Base-by-base conservation (phyloP, 768 basidiomycete species). In the Suillus cothurnatus region DNA sequence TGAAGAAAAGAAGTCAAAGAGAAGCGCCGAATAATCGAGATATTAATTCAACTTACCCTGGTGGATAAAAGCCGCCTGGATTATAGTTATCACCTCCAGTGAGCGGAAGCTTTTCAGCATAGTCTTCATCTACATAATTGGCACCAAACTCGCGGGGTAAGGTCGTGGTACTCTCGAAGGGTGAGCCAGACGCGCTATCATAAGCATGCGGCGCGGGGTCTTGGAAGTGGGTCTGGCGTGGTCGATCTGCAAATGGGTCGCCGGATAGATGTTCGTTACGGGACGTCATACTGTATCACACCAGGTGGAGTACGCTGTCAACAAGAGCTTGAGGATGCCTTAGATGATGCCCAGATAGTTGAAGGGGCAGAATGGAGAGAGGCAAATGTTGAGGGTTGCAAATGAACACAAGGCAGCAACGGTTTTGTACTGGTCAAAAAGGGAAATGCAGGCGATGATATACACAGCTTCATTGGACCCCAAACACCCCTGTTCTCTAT, bases 231-330 rank as follows among this genome's bases (percentile, higher is more conserved):
- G 85, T 79, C 61, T 82, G 85, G 62, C 82, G 86, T 63, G 86
- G 83, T 26, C 86, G 82, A 79, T 93, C 91, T 58, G 87, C 81
- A 74, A 93, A 94, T 7, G 93, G 93, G 74, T 94, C 90, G 36
- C 78, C 80, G 61, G 53, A 32, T n/a, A 82, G 82, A 21, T 72
- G 76, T 65, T 76, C 76, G 56, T 74, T 76, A 62, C 77, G 73
- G 17, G 71, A 73, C 50, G 77, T 68, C 76, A 77, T 77, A 43
- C 15, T 56, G 59, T 26, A 32, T 52, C 36, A 53, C 61, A 65
- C 26, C 57, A 23, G 52, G 28, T 23, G 26, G 31, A 50, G 23
- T 61, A 26, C 3, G 45, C 19, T 28, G 41, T 2, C 5, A 50
- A 62, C 39, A 34, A 60, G 50, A 66, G 31, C 31, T 19, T 45